A percentile compares a stretch with the other conserved stretches of the same genome.
Evolutionary conservation across 2,329 filamentous ascomycete species (phyloP).

Genomic region (Pleurostoma richardsiae): DNA sequence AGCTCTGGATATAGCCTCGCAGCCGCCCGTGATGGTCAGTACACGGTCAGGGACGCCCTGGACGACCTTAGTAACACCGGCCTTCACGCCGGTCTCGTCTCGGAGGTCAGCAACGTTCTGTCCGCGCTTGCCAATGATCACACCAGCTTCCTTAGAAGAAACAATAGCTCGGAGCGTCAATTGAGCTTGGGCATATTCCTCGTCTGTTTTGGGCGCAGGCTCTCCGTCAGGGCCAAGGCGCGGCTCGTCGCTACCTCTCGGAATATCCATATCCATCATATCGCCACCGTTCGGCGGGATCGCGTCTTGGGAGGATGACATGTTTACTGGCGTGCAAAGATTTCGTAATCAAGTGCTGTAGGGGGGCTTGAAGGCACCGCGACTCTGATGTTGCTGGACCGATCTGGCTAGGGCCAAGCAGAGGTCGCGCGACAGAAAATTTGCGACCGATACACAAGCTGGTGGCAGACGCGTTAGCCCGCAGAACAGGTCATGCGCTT

Average conservation of each 20-base stretch:
- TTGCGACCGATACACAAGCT: not conserved
- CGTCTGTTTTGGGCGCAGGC: constrained; percentile 82
- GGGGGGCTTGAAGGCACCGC: constrained; percentile 9
- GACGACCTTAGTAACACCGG: constrained; percentile 97
- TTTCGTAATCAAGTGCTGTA: not conserved
- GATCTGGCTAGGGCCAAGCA: constrained; percentile 6
- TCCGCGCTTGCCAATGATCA: constrained; percentile 97
- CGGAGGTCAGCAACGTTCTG: constrained; percentile 97
- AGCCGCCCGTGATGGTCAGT: constrained; percentile 85
- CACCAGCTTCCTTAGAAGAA: constrained; percentile 96
- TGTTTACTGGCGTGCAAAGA: constrained; percentile 26
- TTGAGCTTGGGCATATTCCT: constrained; percentile 90
- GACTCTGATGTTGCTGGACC: constrained; percentile 8
- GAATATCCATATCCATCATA: constrained; percentile 58
- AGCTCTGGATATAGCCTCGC: constrained; percentile 83
- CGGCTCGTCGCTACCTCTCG: constrained; percentile 59
- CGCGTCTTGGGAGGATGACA: constrained; percentile 59
- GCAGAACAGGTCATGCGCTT: not conserved
- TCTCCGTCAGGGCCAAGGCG: constrained; percentile 70
- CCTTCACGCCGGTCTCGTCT: constrained; percentile 96
- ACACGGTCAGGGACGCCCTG: constrained; percentile 96
- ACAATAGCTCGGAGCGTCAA: constrained; percentile 96
- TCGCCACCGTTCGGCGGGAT: constrained; percentile 56
- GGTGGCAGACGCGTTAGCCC: not conserved
- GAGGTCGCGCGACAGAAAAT: not conserved